Percentiles rank a stretch among this genome's conserved stretches.
These are phyloP conservation scores for Hanseniaspora taiwanica DNA, from an alignment of 805 yeast genomes.

Conservation along the genomic window DNA sequence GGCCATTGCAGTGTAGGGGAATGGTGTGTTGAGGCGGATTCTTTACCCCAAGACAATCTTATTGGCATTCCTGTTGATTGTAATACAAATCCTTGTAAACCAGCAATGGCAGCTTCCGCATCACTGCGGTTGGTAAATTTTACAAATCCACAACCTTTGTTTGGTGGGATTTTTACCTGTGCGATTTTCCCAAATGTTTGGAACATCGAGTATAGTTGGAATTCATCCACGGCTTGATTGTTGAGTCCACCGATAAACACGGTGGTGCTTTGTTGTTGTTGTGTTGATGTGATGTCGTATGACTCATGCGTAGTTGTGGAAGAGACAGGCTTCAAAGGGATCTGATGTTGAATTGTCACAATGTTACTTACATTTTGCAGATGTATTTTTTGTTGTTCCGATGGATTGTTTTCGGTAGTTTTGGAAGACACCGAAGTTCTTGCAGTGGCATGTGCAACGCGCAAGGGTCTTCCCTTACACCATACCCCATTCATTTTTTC, in stretches of 20 bases:
- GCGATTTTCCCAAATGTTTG: conserved; percentile 61
- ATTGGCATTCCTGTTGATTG: conserved; percentile 52
- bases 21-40: not conserved
- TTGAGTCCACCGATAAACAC: conserved; percentile 70
- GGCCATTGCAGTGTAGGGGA: too few species aligned
- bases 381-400: conserved; percentile 1
- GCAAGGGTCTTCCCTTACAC: conserved; percentile 64
- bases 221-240: conserved; percentile 48
- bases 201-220: conserved; percentile 45
- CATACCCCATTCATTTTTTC: conserved; percentile 67
- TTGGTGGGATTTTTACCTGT: conserved; percentile 63
- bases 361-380: conserved; percentile 6
- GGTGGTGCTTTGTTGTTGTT: conserved; percentile 38
- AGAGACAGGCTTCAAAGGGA: too few species aligned
- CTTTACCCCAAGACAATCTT: conserved; percentile 63
- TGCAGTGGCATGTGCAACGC: conserved; percentile 74
- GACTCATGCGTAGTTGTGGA: too few species aligned
- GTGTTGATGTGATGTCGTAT: conserved; percentile 1
- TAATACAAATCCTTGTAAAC: conserved; percentile 67
- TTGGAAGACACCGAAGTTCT: conserved; percentile 21
- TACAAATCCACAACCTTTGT: conserved; percentile 72
- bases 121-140: conserved; percentile 53
- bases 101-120: conserved; percentile 65
- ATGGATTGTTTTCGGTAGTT: too few species aligned
- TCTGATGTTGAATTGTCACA: conserved; percentile 1